Conservation (phyloP, 2,329 filamentous ascomycete genomes). For the Apiospora kogelbergensis region DNA sequence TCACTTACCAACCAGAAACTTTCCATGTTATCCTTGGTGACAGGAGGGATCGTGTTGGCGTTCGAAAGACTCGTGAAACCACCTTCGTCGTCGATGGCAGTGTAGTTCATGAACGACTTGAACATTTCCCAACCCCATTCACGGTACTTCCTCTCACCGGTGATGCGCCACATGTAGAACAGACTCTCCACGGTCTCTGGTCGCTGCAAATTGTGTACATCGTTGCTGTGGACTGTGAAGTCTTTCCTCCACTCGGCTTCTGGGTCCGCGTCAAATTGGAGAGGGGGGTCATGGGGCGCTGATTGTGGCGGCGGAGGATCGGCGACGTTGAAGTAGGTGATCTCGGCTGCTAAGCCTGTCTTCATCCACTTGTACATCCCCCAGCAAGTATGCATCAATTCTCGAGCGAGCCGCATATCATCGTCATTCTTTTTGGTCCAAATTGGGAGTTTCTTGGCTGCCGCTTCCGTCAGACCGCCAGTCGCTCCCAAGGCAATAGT, state of each 20-base stretch:
- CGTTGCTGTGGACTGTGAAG: constrained; percentile 75
- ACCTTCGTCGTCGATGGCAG: constrained; percentile 71
- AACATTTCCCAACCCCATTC: constrained; percentile 99
- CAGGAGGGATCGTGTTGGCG: constrained; percentile 70
- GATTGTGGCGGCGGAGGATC: constrained; percentile 65
- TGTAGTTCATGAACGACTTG: constrained; percentile 83
- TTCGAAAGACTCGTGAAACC: constrained; percentile 82
- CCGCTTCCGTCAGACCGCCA: constrained; percentile 70
- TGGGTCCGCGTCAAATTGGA: constrained; percentile 48
- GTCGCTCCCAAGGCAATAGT: constrained; percentile 91
- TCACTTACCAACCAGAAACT: constrained; percentile 89
- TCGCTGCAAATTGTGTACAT: constrained; percentile 89
- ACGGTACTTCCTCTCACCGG: constrained; percentile 82
- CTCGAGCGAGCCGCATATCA: constrained; percentile 82
- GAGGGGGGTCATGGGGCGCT: constrained; percentile 49
- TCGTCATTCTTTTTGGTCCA: constrained; percentile 83
- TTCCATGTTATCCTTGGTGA: constrained; percentile 88
- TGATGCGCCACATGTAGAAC: constrained; percentile 99
- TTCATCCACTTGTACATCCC: constrained; percentile 91
- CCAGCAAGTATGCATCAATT: constrained; percentile 97
- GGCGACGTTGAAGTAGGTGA: constrained; percentile 82
- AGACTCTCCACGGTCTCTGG: constrained; percentile 96
- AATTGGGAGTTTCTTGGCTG: constrained; percentile 68
- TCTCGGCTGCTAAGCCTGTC: constrained; percentile 92
- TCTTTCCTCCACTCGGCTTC: constrained; percentile 73